Base-by-base conservation (phyloP, 768 basidiomycete genomes). In the Russula earlei region DNA sequence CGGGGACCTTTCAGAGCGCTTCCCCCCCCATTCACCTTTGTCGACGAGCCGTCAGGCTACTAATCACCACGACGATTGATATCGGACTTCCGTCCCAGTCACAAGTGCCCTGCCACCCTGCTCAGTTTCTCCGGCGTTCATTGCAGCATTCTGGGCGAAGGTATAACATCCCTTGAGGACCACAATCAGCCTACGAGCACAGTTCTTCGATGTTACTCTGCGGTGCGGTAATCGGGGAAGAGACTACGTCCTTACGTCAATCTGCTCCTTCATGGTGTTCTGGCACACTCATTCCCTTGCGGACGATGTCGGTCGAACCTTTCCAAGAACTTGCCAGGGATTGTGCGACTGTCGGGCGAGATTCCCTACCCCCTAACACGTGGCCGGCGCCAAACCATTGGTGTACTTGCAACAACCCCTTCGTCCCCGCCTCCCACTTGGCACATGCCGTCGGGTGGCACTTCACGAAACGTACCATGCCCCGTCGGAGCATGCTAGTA, bases 1-100 rank as follows among this genome's bases (percentile, higher is more conserved):
- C 11, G 15, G 20, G 15, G 17, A 37, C 22, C 6, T 33, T 41
- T 37, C 19, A 38, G 27, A 29, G 22, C 45, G 20, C 31, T 36
- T 20, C 27, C 14, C 38, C n/a, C n/a, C n/a, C 17, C 15, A 31
- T 27, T 44, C 24, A 17, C 36, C 22, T 40, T 33, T 44, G 37
- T 52, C 17, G 37, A 29, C 9, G 25, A 41, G 15, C 45, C 14
- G 2, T 40, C 33, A 44, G 50, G 50, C 55, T 15, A 41, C 49
- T 34, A 52, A 52, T 56, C 55, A 27, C 38, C 55, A 46, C 55
- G 27, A 31, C 24, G 24, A 51, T 37, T 44, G 38, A 17, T 27
- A n/a, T n/a, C n/a, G 49, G 17, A 27, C 12, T 34, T 45, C 36
- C 17, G 22, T 33, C 15, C 44, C 43, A n/a, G n/a, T 34, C 53